phyloP scores from a whole-genome alignment of 2,329 filamentous ascomycete species.

The Huntiella abstrusa region DNA sequence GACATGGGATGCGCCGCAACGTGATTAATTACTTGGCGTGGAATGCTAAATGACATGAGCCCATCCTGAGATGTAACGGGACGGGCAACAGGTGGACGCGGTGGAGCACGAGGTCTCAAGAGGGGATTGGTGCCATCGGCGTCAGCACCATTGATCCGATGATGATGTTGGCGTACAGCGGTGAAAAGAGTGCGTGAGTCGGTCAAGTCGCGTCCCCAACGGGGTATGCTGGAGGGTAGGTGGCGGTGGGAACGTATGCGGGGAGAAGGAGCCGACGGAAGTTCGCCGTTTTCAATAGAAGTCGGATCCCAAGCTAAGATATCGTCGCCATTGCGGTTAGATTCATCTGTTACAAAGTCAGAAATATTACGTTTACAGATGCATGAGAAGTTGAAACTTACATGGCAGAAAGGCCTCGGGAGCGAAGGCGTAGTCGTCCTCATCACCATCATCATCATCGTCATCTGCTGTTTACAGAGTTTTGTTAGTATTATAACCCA shows the following conservation, averaged over 20 bases:
- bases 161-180: neutral
- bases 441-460: constrained; percentile 52
- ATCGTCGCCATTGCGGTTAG: constrained; percentile 25
- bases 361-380: constrained; percentile 5
- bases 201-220: constrained; percentile 5
- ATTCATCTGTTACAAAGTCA: constrained; percentile 14
- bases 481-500: constrained; percentile 13
- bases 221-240: neutral
- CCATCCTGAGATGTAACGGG: constrained; percentile 21
- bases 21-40: constrained; percentile 25
- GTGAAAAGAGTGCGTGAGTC: constrained; percentile 3
- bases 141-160: constrained; percentile 18
- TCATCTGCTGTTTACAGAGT: constrained; percentile 21
- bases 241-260: constrained; percentile 17
- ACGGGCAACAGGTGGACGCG: constrained; percentile 29
- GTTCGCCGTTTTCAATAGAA: constrained; percentile 14
- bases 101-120: constrained; percentile 42
- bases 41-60: constrained; percentile 30
- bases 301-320: constrained; percentile 36
- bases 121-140: constrained; percentile 82
- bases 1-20: constrained; percentile 31
- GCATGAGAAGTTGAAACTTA: constrained; percentile 20
- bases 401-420: constrained; percentile 31
- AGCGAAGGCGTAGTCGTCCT: constrained; percentile 45
- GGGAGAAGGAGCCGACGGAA: constrained; percentile 21